Base-by-base conservation (phyloP, 2,329 filamentous ascomycete genomes). In the Ophiostoma sp. region DNA sequence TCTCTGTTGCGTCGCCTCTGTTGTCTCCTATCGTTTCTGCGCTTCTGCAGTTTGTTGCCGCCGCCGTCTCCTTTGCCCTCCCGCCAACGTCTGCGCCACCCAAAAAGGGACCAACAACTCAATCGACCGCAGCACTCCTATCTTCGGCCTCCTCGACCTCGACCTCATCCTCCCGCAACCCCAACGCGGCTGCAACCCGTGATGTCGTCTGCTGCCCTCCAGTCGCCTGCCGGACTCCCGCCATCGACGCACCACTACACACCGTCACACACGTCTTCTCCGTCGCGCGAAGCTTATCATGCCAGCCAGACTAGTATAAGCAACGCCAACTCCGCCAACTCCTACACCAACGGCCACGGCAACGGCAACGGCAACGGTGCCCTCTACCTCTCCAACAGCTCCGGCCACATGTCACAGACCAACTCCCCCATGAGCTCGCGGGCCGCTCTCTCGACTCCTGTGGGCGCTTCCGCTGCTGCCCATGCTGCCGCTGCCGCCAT, bases 161-260 rank as follows among this genome's bases (percentile, higher is more conserved):
- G 60, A 42, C 16, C 60, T 38, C 8, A n/a, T 38, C 11, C 52
- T 44, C 6, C 42, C 42, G 42, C 42, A 44, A 44, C 42, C 11
- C 52, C 55, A 38, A 60, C 55, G 40, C 63, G 40, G 63, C 14
- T 27, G 27, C n/a, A 14, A 44, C 14, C 41, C 40, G 42, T 44
- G 27, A 87, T 85, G 85, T 86, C 84, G 79, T 87, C 84, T 77
- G 84, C 87, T 81, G 84, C 84, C 74, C 79, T 89, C 76, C 87
- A 89, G 78, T 80, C 84, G 45, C 66, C 70, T 38, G 63, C 71
- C 72, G 79, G 82, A 75, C 81, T 84, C 74, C 84, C 85, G 72
- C 76, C 82, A 27, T 27, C 27, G 66, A 81, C 77, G 74, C 81
- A 81, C 72, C 83, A 83, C 71, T 85, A 86, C 77, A 78, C 82